These are phyloP conservation scores for Cercophora newfieldiana DNA, from an alignment of 495 filamentous ascomycete genomes.

Conservation along the genomic window DNA sequence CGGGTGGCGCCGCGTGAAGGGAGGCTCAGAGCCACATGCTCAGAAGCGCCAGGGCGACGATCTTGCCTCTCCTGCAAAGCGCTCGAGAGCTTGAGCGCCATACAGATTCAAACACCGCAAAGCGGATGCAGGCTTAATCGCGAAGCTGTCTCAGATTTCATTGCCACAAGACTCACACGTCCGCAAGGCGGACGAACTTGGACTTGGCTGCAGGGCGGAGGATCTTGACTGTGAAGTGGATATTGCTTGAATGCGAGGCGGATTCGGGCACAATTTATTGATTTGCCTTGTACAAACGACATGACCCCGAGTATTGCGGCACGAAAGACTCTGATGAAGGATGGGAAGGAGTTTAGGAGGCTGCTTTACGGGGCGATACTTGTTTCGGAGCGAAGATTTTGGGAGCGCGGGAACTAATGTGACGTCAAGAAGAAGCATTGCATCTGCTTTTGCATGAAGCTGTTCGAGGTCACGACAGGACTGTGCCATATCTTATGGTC, in stretches of 20 bases:
- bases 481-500: slow-evolving; percentile 5
- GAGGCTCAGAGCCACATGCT: slow-evolving; percentile 23
- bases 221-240: background rate
- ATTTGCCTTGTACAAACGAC: background rate
- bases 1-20: slow-evolving; percentile 64
- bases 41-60: slow-evolving; percentile 49
- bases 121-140: slow-evolving; percentile 11
- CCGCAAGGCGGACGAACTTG: background rate
- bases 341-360: slow-evolving; percentile 3
- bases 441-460: slow-evolving; percentile 8
- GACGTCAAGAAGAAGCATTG: background rate
- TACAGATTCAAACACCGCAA: background rate
- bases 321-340: background rate
- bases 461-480: slow-evolving; percentile 7
- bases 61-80: slow-evolving; percentile 22
- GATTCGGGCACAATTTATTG: background rate
- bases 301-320: background rate
- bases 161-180: background rate
- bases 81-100: background rate
- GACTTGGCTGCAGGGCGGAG: background rate
- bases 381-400: background rate
- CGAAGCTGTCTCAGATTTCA: slow-evolving; percentile 43
- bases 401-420: background rate
- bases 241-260: background rate
- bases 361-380: background rate